Base-by-base conservation (phyloP, 2,329 filamentous ascomycete genomes). In the Aspergillus fructus region DNA sequence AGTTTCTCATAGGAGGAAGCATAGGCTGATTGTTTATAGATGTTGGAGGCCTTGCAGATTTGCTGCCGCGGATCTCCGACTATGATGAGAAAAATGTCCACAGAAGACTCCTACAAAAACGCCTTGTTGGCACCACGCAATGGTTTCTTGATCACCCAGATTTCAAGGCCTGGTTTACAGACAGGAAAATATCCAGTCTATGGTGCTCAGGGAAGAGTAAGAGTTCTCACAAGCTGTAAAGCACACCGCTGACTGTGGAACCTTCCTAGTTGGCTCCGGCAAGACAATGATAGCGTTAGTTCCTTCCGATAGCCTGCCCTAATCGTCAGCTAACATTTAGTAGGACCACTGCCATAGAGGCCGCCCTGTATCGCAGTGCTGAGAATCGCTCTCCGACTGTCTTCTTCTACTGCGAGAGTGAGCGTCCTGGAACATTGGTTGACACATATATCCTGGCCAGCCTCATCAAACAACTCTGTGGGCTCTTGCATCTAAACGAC, bases 121-220 rank as follows among this genome's bases (percentile, higher is more conserved):
- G 65, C 40, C 50, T 67, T 8, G 23, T 42, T 8, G 58, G 56
- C 4, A 67, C 63, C 3, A 63, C 59, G 7, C 56, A 64, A 24
- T 67, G 65, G 60, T 62, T 62, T 39, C 15, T 55, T 3, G 24
- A 60, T 30, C 62, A 66, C 34, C 34, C 58, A 0, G 46, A 55
- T 37, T 66, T 64, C 34, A 47, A 62, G 34, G 49, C 43, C 5
- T 66, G 64, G 64, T 53, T 66, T 12, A 49, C 12, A 1, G 51
- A 61, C 24, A 8, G 21, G 61, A 57, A 13, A 9, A 42, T 53
- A 11, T 52, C 58, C 12, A 50, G 45, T 52, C 39, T 66, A 19
- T 66, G 63, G 63, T 66, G 60, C 34, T 62, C 63, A 3, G 63
- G 64, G 34, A 62, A 59, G 23, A 66, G 64, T 66, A 63, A 60